Conservation (phyloP, 176 grass and related monocot genomes). For the Alopecurus myosuroides region DNA sequence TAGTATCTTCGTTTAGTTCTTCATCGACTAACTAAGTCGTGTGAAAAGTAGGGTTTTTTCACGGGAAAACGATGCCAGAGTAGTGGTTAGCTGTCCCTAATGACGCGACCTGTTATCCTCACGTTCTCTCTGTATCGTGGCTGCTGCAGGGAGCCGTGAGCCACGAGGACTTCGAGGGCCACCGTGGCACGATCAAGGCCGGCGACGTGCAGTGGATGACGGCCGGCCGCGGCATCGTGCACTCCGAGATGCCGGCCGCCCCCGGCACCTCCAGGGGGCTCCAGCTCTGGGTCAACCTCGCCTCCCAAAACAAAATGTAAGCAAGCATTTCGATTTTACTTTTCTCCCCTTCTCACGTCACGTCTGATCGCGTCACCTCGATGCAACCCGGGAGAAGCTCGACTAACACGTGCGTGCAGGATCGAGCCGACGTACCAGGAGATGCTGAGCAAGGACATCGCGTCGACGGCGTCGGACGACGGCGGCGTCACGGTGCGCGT, state of each 20-base stretch:
- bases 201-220: constrained; percentile 99
- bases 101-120: background rate
- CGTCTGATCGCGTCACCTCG: background rate
- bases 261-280: constrained; percentile 70
- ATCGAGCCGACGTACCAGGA: constrained; percentile 92
- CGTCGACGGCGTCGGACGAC: constrained; percentile 12
- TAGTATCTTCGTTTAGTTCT: background rate
- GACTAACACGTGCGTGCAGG: constrained; percentile 40
- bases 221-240: constrained; percentile 87
- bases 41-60: background rate
- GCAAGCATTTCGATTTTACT: background rate
- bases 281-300: constrained; percentile 98
- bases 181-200: constrained; percentile 87
- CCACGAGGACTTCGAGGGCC: constrained; percentile 89
- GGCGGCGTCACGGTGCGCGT: constrained; percentile 80
- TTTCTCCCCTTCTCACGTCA: background rate
- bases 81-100: background rate
- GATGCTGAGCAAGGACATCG: constrained; percentile 83
- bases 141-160: constrained; percentile 72
- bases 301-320: constrained; percentile 92
- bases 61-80: background rate
- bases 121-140: too few relatives aligned
- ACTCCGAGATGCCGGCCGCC: constrained; percentile 89
- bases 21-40: background rate
- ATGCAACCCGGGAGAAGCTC: background rate